Base-by-base conservation (phyloP, 2,329 filamentous ascomycete species). In the Podosphaera aphanis region DNA sequence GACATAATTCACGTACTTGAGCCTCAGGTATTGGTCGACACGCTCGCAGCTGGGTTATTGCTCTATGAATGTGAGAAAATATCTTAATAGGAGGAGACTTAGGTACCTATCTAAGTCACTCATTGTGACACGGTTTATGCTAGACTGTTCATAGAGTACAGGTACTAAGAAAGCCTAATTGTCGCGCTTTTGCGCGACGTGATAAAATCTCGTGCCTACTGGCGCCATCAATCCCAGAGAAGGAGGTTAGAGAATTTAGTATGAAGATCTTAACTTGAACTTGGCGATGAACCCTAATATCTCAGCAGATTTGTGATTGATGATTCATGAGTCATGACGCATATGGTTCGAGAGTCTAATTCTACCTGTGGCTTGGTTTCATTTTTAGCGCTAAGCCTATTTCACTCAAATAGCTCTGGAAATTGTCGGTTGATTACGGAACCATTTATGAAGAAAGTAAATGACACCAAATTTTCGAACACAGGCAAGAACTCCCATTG, bases 11-110 rank as follows among this genome's bases (percentile, higher is more conserved):
- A 60, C 88, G 81, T 50, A 98, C 92, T 66, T 95, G 83, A 36
- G 78, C 71, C 67, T 98, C 90, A 50, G 90, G 88, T 55, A 98
- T 98, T 46, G 88, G 86, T 50, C 86, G 83, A 65, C 90, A 98
- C 60, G 85, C 82, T 67, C 90, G 84, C 59, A 98, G 71, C 64
- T 94, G 86, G 62, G 83, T 81, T 60, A 98, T 98, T 49, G 86
- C 86, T 65, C 88, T 94, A 52, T 25, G 19, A 15, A 35, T 2
- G 7, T 47, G 43, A 49, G 46, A 8, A 23, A n/a, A 29, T 46
- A 13, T 3, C 16, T n/a, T 16, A 16, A 2, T 2, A 31, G n/a
- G 38, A 43, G 19, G 42, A 47, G 48, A 49, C 45, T 49, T 50
- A 54, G 41, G 56, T 70, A 93, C 86, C 76, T 82, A 67, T 95